Conservation (phyloP, 768 basidiomycete species). For the Lentinula edodes region DNA sequence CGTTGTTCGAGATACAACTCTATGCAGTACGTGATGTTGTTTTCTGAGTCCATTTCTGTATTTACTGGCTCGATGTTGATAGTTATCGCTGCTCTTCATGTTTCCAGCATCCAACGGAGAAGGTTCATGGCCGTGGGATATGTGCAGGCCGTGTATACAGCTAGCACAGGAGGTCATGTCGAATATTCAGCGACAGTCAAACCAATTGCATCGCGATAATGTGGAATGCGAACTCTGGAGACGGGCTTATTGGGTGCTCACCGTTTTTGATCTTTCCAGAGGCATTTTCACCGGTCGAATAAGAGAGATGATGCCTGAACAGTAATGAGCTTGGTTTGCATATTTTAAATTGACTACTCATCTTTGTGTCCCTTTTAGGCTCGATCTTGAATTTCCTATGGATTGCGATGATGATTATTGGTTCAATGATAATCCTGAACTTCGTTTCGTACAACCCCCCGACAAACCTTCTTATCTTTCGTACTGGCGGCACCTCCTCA, state of each 20-base stretch:
- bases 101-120: slow-evolving; percentile 31
- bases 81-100: slow-evolving; percentile 20
- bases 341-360: slow-evolving; percentile 10
- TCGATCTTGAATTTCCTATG: slow-evolving; percentile 12
- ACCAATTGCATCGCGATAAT: neutral
- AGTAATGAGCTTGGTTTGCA: neutral
- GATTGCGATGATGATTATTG: slow-evolving; percentile 62
- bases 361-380: neutral
- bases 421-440: slow-evolving; percentile 28
- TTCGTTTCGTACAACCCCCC: slow-evolving; percentile 43
- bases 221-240: slow-evolving; percentile 49
- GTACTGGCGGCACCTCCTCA: slow-evolving; percentile 35
- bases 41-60: neutral
- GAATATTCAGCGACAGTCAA: slow-evolving; percentile 10
- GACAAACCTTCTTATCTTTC: slow-evolving; percentile 36
- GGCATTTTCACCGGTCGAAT: slow-evolving; percentile 47
- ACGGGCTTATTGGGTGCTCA: slow-evolving; percentile 28
- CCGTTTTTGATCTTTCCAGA: slow-evolving; percentile 22
- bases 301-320: slow-evolving; percentile 29
- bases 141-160: slow-evolving; percentile 7
- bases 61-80: slow-evolving; percentile 4
- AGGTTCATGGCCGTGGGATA: slow-evolving; percentile 31
- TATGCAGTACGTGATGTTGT: slow-evolving; percentile 29
- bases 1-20: slow-evolving; percentile 52
- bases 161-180: slow-evolving; percentile 27